A percentile compares a stretch with the other conserved stretches of the same genome.
These are phyloP conservation scores for Diaporthe amygdali DNA, from an alignment of 2,329 filamentous ascomycete species.

Conservation along the genomic window DNA sequence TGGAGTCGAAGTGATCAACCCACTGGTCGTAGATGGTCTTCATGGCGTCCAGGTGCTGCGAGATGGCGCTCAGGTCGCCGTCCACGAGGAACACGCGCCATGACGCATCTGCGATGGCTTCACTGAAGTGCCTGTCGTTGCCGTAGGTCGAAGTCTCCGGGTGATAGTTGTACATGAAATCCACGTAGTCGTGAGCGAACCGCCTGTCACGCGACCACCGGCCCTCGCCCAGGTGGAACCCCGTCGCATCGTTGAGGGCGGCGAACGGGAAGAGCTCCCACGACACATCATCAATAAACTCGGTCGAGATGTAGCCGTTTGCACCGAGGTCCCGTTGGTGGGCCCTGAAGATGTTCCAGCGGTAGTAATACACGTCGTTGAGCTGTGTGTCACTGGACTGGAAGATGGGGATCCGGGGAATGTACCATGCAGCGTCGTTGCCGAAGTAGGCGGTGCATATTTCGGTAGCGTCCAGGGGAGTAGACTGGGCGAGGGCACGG, in stretches of 20 bases:
- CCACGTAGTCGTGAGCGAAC: constrained; percentile 48
- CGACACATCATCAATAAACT: constrained; percentile 48
- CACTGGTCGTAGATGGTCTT: constrained; percentile 42
- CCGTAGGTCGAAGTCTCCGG: constrained; percentile 28
- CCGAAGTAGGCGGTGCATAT: constrained; percentile 37
- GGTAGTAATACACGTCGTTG: constrained; percentile 50
- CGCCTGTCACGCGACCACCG: constrained; percentile 49
- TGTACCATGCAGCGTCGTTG: constrained; percentile 46
- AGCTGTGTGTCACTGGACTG: constrained; percentile 42
- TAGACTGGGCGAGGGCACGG: not conserved
- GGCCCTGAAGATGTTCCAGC: constrained; percentile 48
- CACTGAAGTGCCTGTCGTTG: constrained; percentile 48
- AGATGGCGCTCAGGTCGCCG: constrained; percentile 39
- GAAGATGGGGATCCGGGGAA: constrained; percentile 43
- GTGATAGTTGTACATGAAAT: constrained; percentile 43
- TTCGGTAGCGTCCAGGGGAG: constrained; percentile 13
- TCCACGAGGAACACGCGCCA: constrained; percentile 48
- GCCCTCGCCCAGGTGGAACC: constrained; percentile 48
- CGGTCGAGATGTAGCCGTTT: constrained; percentile 48
- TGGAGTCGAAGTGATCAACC: constrained; percentile 42
- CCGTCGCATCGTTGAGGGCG: constrained; percentile 48
- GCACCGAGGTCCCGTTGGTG: constrained; percentile 48
- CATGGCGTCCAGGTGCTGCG: constrained; percentile 40
- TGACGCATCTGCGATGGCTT: constrained; percentile 45
- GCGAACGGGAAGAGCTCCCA: constrained; percentile 48